Evolutionary conservation across 352 stramenopile species (phyloP).

Genomic region (Phytophthora gonapodyides): DNA sequence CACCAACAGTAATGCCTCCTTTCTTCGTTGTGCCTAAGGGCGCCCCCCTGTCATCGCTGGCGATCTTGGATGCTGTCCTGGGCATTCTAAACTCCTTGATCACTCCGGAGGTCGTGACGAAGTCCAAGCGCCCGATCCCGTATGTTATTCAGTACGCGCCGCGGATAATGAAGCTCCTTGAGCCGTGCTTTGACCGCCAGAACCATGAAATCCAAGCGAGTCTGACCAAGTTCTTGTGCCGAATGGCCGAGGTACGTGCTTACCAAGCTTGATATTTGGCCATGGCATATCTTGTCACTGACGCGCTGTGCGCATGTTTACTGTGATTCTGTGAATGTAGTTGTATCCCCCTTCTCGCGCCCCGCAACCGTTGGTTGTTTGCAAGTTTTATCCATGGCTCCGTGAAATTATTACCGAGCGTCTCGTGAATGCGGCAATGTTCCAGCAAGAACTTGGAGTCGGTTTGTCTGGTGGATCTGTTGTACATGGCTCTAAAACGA

Average conservation of each 20-base stretch:
- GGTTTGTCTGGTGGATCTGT: constrained; percentile 14
- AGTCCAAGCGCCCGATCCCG: constrained; percentile 72
- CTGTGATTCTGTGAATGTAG: constrained; percentile 37
- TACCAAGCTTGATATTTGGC: background rate
- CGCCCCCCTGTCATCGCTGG: constrained; percentile 81
- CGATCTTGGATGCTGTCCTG: constrained; percentile 86
- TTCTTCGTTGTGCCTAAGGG: constrained; percentile 87
- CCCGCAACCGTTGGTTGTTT: constrained; percentile 73
- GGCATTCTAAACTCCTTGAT: constrained; percentile 88
- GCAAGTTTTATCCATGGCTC: constrained; percentile 90
- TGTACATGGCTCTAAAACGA: constrained; percentile 37
- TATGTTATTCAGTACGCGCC: constrained; percentile 90
- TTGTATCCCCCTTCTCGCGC: constrained; percentile 76
- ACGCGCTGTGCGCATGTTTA: background rate
- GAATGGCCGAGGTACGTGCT: constrained; percentile 70
- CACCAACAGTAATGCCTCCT: constrained; percentile 64
- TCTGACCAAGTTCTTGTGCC: constrained; percentile 68
- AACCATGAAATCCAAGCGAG: constrained; percentile 78
- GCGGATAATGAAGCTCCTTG: constrained; percentile 89
- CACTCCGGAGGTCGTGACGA: constrained; percentile 69
- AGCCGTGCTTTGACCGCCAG: constrained; percentile 88
- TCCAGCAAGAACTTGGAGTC: constrained; percentile 58
- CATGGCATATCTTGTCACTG: background rate
- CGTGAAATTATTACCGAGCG: constrained; percentile 86
- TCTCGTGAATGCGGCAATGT: constrained; percentile 63